Conservation (phyloP, 768 basidiomycete species). For the Termitomyces sp. region DNA sequence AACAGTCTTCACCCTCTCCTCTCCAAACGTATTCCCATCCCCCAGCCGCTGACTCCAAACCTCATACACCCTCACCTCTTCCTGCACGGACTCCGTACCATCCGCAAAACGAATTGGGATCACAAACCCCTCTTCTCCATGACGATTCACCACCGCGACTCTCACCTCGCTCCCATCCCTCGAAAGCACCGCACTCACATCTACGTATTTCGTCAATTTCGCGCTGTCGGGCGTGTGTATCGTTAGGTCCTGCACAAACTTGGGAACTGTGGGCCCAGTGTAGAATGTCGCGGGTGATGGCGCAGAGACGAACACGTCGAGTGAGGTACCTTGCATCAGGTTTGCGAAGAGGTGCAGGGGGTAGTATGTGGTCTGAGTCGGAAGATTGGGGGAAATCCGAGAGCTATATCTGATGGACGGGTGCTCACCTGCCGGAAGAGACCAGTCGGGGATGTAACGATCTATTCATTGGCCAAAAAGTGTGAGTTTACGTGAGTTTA, state of each 20-base stretch:
- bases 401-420: neutral
- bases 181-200: constrained; percentile 41
- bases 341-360: constrained; percentile 50
- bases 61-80: constrained; percentile 39
- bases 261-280: constrained; percentile 44
- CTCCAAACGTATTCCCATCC: constrained; percentile 37
- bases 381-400: neutral
- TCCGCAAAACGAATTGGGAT: constrained; percentile 33
- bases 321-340: constrained; percentile 47
- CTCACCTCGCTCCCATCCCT: constrained; percentile 31
- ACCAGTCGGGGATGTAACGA: constrained; percentile 42
- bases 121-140: constrained; percentile 31
- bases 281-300: constrained; percentile 23
- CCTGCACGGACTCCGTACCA: constrained; percentile 10
- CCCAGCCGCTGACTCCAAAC: constrained; percentile 44
- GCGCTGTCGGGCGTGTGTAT: constrained; percentile 25
- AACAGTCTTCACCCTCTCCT: constrained; percentile 34
- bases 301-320: constrained; percentile 32
- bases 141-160: constrained; percentile 49
- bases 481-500: neutral
- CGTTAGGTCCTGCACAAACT: constrained; percentile 41
- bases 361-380: constrained; percentile 41
- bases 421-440: constrained; percentile 28
- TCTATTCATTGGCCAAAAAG: constrained; percentile 14
- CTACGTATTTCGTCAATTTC: constrained; percentile 39